phyloP scores from a whole-genome alignment of 768 basidiomycete species.

The Mycena galericulata region DNA sequence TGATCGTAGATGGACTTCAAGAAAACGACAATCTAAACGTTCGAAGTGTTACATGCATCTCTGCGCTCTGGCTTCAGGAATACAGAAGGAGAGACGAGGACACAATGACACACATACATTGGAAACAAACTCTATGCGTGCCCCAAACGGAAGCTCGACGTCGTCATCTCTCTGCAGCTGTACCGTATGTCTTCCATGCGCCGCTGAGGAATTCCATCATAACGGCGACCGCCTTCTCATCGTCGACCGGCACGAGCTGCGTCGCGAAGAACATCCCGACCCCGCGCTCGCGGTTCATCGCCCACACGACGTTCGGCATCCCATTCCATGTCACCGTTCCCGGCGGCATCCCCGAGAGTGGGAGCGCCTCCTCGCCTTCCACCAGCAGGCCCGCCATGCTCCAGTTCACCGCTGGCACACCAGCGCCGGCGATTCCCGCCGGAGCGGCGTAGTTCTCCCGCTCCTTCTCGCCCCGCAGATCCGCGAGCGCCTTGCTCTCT shows the following conservation, averaged over 20 bases:
- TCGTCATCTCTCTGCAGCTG: no score
- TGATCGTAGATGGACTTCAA: no score
- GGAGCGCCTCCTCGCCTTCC: conserved; percentile 14
- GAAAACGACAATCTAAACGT: no score
- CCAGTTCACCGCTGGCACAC: no score
- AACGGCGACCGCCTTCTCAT: conserved; percentile 22
- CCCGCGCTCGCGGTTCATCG: conserved; percentile 25
- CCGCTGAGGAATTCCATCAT: conserved; percentile 26
- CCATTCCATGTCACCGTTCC: conserved; percentile 32
- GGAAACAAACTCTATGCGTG: no score
- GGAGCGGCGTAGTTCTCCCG: conserved; percentile 24
- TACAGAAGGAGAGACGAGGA: no score
- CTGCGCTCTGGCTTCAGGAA: no score
- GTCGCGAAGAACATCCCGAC: conserved; percentile 30
- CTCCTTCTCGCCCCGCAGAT: conserved; percentile 15
- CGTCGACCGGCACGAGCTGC: conserved; percentile 30
- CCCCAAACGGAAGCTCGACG: no score
- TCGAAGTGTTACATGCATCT: no score
- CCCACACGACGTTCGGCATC: conserved; percentile 33
- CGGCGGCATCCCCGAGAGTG: conserved; percentile 18
- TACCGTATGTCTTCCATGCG: conserved; percentile 25
- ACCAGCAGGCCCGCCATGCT: not conserved
- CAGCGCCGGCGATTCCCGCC: not conserved
- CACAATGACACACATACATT: no score
- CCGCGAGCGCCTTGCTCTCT: not conserved